A percentile compares a stretch with the other conserved stretches of the same genome.
Conservation (phyloP, 2,329 filamentous ascomycete species). For the Aureobasidium sp. region DNA sequence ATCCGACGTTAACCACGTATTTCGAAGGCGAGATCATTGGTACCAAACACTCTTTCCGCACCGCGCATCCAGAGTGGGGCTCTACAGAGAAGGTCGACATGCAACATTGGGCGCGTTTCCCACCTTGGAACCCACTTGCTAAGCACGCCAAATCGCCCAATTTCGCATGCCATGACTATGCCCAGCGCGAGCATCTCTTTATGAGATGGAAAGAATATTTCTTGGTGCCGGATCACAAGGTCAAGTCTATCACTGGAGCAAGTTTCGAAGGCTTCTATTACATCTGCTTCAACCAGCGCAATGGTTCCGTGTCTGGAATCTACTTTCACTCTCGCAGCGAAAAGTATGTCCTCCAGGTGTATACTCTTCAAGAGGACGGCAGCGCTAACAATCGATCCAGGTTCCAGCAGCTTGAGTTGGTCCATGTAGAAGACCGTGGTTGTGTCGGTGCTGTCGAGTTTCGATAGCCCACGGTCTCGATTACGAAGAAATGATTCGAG, state of each 20-base stretch:
- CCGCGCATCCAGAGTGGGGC: conserved; percentile 82
- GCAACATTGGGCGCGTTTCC: conserved; percentile 87
- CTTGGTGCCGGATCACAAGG: conserved; percentile 86
- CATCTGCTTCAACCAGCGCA: conserved; percentile 92
- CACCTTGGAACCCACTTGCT: conserved; percentile 70
- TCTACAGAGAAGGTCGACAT: conserved; percentile 85
- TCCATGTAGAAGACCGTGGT: conserved; percentile 75
- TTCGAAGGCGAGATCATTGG: conserved; percentile 98
- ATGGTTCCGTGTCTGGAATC: conserved; percentile 80
- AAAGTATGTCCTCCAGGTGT: conserved; percentile 54
- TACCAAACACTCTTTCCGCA: conserved; percentile 87
- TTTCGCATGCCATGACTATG: conserved; percentile 57
- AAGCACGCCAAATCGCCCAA: conserved; percentile 48
- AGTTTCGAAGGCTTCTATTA: conserved; percentile 99
- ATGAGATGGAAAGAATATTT: conserved; percentile 99
- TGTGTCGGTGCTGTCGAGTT: conserved; percentile 86
- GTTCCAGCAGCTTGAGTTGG: conserved; percentile 86
- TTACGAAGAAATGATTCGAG: conserved; percentile 3
- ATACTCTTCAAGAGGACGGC: background rate
- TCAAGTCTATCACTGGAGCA: conserved; percentile 82
- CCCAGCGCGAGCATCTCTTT: conserved; percentile 80
- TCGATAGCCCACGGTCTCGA: conserved; percentile 39
- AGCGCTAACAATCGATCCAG: conserved; percentile 35
- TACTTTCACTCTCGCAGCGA: conserved; percentile 98
- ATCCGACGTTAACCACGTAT: conserved; percentile 94